These are phyloP conservation scores for Claviceps capensis DNA, from an alignment of 2,329 filamentous ascomycete species.

Conservation along the genomic window DNA sequence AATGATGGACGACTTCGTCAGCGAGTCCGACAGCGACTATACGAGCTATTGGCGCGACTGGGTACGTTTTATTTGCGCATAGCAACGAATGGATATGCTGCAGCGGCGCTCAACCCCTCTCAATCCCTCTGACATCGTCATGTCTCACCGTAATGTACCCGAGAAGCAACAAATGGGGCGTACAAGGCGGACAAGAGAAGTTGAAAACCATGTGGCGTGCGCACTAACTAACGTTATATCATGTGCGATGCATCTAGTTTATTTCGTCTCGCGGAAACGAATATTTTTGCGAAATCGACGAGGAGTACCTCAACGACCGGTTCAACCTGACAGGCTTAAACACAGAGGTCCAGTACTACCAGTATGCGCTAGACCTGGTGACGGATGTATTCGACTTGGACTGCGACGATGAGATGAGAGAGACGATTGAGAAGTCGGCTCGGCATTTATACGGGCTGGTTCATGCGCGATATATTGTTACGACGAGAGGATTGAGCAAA, in stretches of 20 bases:
- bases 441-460: conserved; percentile 91
- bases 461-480: conserved; percentile 93
- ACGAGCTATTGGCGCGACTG: conserved; percentile 99
- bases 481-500: conserved; percentile 82
- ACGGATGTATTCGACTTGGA: conserved; percentile 98
- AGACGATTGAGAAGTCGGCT: conserved; percentile 95
- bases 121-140: background rate
- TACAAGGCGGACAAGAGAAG: background rate
- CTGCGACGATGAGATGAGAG: conserved; percentile 95
- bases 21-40: conserved; percentile 96
- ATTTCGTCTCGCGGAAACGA: conserved; percentile 96
- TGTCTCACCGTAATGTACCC: no score
- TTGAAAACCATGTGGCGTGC: background rate
- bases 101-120: background rate
- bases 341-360: conserved; percentile 96
- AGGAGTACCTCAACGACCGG: conserved; percentile 93
- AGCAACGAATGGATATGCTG: background rate
- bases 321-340: conserved; percentile 97
- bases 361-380: conserved; percentile 93
- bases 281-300: conserved; percentile 99
- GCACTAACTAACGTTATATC: background rate
- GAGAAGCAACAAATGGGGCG: no score
- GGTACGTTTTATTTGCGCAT: conserved; percentile 46
- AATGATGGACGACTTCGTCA: conserved; percentile 92
- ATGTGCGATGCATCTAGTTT: conserved; percentile 46